Evolutionary conservation across 352 stramenopile genomes (phyloP).

Genomic region (Phytopythium helicoides): DNA sequence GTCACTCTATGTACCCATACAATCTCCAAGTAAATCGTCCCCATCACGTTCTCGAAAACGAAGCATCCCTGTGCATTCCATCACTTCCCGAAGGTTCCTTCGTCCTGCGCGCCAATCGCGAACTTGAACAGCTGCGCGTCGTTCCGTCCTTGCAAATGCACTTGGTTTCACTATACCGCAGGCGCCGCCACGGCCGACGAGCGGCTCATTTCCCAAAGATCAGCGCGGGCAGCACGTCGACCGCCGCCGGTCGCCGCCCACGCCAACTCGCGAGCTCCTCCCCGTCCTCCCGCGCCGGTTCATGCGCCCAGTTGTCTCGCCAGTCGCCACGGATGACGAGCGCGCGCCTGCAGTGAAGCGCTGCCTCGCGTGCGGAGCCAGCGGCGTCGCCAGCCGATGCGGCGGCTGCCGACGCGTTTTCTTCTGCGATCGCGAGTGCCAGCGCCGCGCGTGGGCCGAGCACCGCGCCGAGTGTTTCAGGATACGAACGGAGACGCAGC

Average conservation of each 20-base stretch:
- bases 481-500: not conserved
- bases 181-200: not conserved
- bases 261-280: too few species aligned
- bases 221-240: not conserved
- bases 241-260: too few species aligned
- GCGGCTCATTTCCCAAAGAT: not conserved
- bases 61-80: not conserved
- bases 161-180: constrained; percentile 24
- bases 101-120: not conserved
- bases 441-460: constrained; percentile 53
- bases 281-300: not conserved
- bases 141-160: constrained; percentile 1
- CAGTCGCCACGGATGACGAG: not conserved
- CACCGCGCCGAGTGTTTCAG: constrained; percentile 50
- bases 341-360: not conserved
- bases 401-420: constrained; percentile 65
- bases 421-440: constrained; percentile 80
- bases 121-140: constrained; percentile 6
- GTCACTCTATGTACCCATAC: not conserved
- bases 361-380: constrained; percentile 46
- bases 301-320: not conserved
- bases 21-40: not conserved
- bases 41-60: constrained; percentile 1
- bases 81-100: not conserved
- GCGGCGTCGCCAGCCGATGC: constrained; percentile 64